These are phyloP conservation scores for Calycina marina DNA, from an alignment of 2,329 filamentous ascomycete genomes.

Conservation along the genomic window DNA sequence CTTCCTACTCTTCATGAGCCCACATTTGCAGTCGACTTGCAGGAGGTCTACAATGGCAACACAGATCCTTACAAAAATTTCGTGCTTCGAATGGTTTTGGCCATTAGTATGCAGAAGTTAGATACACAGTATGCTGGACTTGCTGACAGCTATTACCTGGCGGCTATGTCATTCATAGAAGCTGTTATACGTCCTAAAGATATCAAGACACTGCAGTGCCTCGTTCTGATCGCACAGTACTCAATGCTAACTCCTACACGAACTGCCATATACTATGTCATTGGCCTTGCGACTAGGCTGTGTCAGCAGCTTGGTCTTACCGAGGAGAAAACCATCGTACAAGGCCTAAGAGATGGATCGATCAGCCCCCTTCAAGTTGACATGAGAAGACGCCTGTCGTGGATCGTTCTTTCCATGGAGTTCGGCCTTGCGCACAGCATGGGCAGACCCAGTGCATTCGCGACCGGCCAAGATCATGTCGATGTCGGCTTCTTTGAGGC, in stretches of 20 bases:
- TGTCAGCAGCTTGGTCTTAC: constrained; percentile 79
- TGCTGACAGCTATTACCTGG: constrained; percentile 88
- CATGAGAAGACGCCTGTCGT: constrained; percentile 76
- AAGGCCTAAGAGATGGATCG: constrained; percentile 37
- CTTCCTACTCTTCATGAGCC: constrained; percentile 79
- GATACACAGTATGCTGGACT: constrained; percentile 81
- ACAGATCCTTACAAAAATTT: constrained; percentile 77
- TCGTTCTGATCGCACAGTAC: constrained; percentile 77
- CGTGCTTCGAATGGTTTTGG: constrained; percentile 77
- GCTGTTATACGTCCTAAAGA: constrained; percentile 78
- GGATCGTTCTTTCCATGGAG: constrained; percentile 82
- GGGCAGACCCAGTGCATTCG: constrained; percentile 75
- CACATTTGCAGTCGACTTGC: constrained; percentile 58
- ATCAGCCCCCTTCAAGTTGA: constrained; percentile 67
- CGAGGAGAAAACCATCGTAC: constrained; percentile 74
- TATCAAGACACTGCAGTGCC: constrained; percentile 77
- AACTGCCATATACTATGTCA: constrained; percentile 84
- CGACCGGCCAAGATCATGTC: constrained; percentile 66
- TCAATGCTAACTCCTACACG: constrained; percentile 83
- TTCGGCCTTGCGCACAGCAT: constrained; percentile 76
- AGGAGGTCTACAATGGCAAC: constrained; percentile 66
- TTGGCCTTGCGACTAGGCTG: constrained; percentile 75
- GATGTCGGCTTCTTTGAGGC: constrained; percentile 76
- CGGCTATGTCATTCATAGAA: constrained; percentile 74
- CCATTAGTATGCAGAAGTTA: constrained; percentile 87